Evolutionary conservation across 225 moss, liverwort and hornwort species (phyloP), one percentile per base, ranked within the genome.

Genomic region (Thuidium tamariscinum): DNA sequence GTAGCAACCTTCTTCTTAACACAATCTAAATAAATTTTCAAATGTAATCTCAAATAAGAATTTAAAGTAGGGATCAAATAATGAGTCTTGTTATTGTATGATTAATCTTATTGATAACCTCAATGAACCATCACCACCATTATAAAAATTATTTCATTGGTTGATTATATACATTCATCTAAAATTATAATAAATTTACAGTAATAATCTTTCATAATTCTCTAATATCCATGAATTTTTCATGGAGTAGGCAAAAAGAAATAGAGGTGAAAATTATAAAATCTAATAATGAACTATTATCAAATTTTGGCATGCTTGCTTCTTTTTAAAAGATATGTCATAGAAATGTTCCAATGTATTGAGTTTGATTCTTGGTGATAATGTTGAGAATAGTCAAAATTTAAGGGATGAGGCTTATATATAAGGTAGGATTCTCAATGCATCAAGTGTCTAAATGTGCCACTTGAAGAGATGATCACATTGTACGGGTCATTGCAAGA

Each of bases 361-460:
- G 36, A 36, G 0, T 21, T 36, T 66, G 21, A 1, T n/a, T 66
- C 2, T 11, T 12, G 3, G 6, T 36, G 11, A 66, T 17, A 36
- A 21, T 66, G 36, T 36, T 0, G 0, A 36, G 0, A 20, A 20
- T 36, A 6, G 20, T 66, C 3, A 36, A 36, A 66, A 66, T 36
- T 20, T 11, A 20, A 20, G 3, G 2, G 2, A 36, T 0, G 3
- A 66, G 4, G 6, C 6, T n/a, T 66, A 66, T 2, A 21, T 36
- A 2, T 87, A 37, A 37, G 7, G 22, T 67, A 37, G 10, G 1
- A 5, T 1, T 3, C 1, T 0, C 2, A 11, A 20, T 65, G 6
- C 0, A 0, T 11, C 0, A n/a, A 1, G 20, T n/a, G 36, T 1
- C 11, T 20, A n/a, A n/a, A 65, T 11, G 3, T 60, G 2, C 5